Percentiles rank a stretch among this genome's conserved stretches.
Conservation (phyloP, 148 eudicot species). For the Rhododendron simsii region DNA sequence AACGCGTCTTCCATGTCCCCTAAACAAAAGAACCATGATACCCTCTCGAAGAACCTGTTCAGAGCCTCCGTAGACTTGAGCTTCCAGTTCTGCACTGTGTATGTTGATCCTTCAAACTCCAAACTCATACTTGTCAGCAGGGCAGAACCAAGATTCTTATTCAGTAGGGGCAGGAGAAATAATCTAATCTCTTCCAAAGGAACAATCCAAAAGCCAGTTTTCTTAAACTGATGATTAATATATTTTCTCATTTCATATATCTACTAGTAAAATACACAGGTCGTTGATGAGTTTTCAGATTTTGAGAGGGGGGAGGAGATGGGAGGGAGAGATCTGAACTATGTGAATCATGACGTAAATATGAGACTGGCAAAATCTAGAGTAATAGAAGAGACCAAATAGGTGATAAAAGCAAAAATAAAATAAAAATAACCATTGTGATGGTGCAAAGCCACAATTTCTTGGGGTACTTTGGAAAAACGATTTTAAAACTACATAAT, state of each 20-base stretch:
- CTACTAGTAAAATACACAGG: not conserved
- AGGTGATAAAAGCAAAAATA: too few relatives aligned
- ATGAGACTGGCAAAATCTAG: too few relatives aligned
- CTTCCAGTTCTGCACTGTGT: not conserved
- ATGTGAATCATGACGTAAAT: too few relatives aligned
- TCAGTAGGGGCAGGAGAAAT: not conserved
- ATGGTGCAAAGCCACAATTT: too few relatives aligned
- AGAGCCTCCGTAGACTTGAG: not conserved
- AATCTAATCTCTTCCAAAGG: not conserved
- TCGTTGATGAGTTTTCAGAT: not conserved
- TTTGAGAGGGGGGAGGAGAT: too few relatives aligned
- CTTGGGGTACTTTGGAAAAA: too few relatives aligned
- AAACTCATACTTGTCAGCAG: not conserved
- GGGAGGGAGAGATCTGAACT: too few relatives aligned
- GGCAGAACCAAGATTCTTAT: not conserved
- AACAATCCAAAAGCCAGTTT: not conserved
- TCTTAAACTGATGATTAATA: not conserved
- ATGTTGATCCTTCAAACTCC: not conserved
- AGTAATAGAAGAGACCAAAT: too few relatives aligned
- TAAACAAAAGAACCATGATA: not conserved
- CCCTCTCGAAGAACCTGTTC: not conserved
- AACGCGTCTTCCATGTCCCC: not conserved
- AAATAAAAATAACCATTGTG: too few relatives aligned
- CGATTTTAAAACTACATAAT: not conserved
- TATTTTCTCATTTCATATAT: too few relatives aligned